phyloP scores from a whole-genome alignment of 1,139 yeast genomes.

The Magnusiomyces starmeri region DNA sequence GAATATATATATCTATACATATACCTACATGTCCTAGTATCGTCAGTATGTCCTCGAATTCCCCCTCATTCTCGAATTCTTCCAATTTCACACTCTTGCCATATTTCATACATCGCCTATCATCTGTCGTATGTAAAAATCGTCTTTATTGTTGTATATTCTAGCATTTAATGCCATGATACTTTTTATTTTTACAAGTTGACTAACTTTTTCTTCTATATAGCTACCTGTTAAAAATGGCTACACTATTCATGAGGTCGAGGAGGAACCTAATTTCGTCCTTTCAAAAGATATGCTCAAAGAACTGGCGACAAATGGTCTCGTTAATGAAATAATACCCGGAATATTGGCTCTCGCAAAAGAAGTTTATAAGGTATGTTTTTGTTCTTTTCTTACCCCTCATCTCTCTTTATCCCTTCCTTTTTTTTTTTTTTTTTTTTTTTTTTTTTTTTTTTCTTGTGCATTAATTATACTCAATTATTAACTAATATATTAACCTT shows the following conservation, averaged over 20 bases:
- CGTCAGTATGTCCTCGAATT: no score
- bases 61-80: no score
- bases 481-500: not conserved
- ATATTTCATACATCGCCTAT: conserved; percentile 12
- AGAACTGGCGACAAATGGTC: conserved; percentile 10
- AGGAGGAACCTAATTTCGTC: conserved; percentile 17
- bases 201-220: not conserved
- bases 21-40: no score
- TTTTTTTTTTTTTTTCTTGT: not conserved
- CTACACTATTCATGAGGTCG: conserved; percentile 24
- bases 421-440: not conserved
- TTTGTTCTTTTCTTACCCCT: not conserved
- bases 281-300: conserved; percentile 11
- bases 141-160: not conserved
- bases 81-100: conserved; percentile 10
- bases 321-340: conserved; percentile 13
- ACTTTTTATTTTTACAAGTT: not conserved
- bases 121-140: conserved; percentile 13
- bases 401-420: not conserved
- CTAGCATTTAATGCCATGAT: not conserved
- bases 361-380: conserved; percentile 13
- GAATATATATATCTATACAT: no score
- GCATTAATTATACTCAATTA: not conserved
- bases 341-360: conserved; percentile 9
- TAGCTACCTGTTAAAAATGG: conserved; percentile 28